Conservation (phyloP, 2,329 filamentous ascomycete species). For the Colletotrichum truncatum region DNA sequence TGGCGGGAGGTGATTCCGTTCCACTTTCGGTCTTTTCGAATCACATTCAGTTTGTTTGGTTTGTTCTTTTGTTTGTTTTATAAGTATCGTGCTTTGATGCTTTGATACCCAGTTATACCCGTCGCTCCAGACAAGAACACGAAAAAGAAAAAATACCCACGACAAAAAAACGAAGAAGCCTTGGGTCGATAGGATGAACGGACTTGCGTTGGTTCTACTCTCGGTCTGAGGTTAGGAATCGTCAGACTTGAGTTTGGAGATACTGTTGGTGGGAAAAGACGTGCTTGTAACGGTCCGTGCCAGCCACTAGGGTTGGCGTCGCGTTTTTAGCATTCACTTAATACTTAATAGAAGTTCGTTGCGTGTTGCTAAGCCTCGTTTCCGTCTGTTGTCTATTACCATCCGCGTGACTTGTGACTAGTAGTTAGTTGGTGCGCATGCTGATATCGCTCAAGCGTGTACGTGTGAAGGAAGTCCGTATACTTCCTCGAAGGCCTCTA, state of each 20-base stretch:
- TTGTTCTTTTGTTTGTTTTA: constrained; percentile 35
- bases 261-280: constrained; percentile 25
- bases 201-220: constrained; percentile 32
- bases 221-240: constrained; percentile 26
- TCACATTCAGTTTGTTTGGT: constrained; percentile 31
- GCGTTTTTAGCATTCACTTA: constrained; percentile 39
- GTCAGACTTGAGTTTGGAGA: constrained; percentile 31
- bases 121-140: constrained; percentile 33
- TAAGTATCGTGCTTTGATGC: constrained; percentile 37
- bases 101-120: constrained; percentile 50
- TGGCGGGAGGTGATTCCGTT: constrained; percentile 29
- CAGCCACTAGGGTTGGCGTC: constrained; percentile 30
- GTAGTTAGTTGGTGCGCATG: background rate
- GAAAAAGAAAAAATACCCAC: constrained; percentile 35
- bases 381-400: background rate
- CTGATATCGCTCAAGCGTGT: constrained; percentile 7
- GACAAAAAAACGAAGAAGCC: constrained; percentile 34
- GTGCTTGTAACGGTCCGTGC: constrained; percentile 27
- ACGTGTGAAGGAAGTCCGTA: too few relatives aligned
- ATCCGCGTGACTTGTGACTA: background rate
- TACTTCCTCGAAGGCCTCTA: background rate
- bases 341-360: constrained; percentile 55
- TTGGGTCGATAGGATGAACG: constrained; percentile 30
- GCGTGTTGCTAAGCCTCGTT: constrained; percentile 34
- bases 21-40: constrained; percentile 32